A percentile compares a stretch with the other conserved stretches of the same genome.
These are phyloP conservation scores for Boeremia exigua DNA, from an alignment of 2,329 filamentous ascomycete genomes.

Conservation along the genomic window DNA sequence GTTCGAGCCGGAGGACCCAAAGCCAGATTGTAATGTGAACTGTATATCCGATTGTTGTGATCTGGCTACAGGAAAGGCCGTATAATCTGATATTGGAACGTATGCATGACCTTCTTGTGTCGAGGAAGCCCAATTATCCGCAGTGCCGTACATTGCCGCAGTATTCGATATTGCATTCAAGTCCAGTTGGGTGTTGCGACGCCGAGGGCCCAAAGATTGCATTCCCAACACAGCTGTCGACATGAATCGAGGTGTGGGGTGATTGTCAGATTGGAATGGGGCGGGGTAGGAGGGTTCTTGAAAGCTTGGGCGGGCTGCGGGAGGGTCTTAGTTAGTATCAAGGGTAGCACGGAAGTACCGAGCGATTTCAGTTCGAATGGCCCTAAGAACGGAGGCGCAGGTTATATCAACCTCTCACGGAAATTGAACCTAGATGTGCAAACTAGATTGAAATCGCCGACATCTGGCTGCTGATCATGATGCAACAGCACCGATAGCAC, in stretches of 20 bases:
- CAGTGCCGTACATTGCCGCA: neutral
- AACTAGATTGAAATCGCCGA: neutral
- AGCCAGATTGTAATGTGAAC: neutral
- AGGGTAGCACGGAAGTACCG: neutral
- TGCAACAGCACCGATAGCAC: constrained; percentile 4
- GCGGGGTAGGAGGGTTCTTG: neutral
- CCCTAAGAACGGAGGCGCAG: neutral
- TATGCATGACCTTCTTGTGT: neutral
- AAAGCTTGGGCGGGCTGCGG: neutral
- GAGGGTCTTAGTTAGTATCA: neutral
- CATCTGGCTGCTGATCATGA: constrained; percentile 11
- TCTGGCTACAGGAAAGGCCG: neutral
- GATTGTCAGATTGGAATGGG: neutral
- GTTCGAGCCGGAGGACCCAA: neutral
- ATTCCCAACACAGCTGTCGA: constrained; percentile 7
- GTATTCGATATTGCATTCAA: neutral
- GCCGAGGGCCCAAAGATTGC: neutral
- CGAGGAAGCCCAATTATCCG: constrained; percentile 1
- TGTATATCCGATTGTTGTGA: neutral
- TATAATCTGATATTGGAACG: neutral
- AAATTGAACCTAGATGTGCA: neutral
- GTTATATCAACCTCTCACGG: neutral
- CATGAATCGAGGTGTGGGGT: constrained; percentile 1
- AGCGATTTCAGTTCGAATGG: neutral
- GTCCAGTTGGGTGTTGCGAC: neutral